A percentile compares a stretch with the other conserved stretches of the same genome.
Evolutionary conservation across 2,329 filamentous ascomycete species (phyloP).

Genomic region (Botrytis paeoniae): DNA sequence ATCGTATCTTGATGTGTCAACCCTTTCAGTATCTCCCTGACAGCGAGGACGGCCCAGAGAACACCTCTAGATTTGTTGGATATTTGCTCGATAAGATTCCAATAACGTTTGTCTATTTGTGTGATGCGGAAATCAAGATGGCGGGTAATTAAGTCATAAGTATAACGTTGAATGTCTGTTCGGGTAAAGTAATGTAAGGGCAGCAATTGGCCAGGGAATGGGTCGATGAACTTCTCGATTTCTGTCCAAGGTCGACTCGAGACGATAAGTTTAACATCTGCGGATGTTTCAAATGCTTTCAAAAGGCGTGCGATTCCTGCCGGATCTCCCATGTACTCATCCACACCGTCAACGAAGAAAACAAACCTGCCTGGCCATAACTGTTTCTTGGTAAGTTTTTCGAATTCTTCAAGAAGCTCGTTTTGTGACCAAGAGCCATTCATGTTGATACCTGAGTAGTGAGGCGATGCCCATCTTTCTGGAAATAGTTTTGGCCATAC

Average conservation of each 20-base stretch:
- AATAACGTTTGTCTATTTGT: neutral
- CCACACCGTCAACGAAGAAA: neutral
- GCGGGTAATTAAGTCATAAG: neutral
- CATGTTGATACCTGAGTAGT: neutral
- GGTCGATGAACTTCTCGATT: neutral
- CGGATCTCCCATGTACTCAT: slow-evolving; percentile 5
- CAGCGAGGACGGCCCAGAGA: neutral
- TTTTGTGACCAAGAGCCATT: neutral
- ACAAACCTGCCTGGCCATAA: neutral
- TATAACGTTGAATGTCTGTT: neutral
- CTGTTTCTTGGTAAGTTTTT: neutral
- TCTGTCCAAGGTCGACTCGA: slow-evolving; percentile 10
- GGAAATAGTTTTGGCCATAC: slow-evolving; percentile 15
- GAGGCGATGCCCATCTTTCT: neutral
- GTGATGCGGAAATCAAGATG: neutral
- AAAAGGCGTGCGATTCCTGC: neutral
- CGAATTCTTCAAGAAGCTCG: neutral
- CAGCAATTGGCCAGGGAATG: neutral
- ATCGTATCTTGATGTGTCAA: neutral
- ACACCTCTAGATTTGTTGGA: neutral
- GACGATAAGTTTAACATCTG: neutral
- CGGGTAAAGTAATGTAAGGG: neutral
- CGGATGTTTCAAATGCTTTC: neutral
- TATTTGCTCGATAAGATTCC: neutral
- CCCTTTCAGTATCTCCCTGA: neutral